Evolutionary conservation across 1,284 basidiomycete genomes (phyloP).

Genomic region (Taiwanofungus camphoratus): DNA sequence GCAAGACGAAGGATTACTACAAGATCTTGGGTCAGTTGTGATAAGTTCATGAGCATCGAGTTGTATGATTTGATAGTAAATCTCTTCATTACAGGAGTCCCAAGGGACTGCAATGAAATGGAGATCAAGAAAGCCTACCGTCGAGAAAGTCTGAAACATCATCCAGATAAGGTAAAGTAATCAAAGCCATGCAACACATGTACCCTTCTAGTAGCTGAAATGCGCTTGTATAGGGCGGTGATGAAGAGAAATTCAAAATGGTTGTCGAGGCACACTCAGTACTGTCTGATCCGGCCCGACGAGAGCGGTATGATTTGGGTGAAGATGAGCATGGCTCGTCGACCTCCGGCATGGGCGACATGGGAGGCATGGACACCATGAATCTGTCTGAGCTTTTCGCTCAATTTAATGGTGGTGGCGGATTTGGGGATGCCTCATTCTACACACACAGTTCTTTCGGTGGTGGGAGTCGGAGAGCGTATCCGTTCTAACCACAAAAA

Average conservation of each 20-base stretch:
- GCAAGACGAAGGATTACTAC: slow-evolving; percentile 84
- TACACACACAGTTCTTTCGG: too few species aligned
- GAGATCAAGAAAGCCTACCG: slow-evolving; percentile 83
- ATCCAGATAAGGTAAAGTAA: slow-evolving; percentile 82
- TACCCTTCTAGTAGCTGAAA: background rate
- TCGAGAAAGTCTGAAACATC: slow-evolving; percentile 72
- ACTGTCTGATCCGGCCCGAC: slow-evolving; percentile 63
- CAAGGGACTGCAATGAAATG: slow-evolving; percentile 51
- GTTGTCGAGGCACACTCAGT: slow-evolving; percentile 74
- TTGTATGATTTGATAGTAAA: too few species aligned
- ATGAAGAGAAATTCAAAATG: slow-evolving; percentile 85
- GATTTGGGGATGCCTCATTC: too few species aligned
- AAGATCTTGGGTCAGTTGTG: slow-evolving; percentile 60
- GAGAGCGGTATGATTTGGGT: slow-evolving; percentile 70
- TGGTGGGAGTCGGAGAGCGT: too few species aligned
- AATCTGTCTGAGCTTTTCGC: slow-evolving; percentile 63
- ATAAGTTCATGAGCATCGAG: too few species aligned
- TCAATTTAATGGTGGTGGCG: slow-evolving; percentile 41
- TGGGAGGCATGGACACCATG: slow-evolving; percentile 39
- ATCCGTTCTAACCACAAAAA: too few species aligned
- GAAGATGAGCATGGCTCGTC: slow-evolving; percentile 46
- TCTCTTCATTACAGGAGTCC: slow-evolving; percentile 31
- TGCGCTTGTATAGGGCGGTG: slow-evolving; percentile 48
- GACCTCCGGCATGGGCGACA: slow-evolving; percentile 35
- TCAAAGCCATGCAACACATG: too few species aligned